Evolutionary conservation across 257 asterid genomes (phyloP), one percentile per base, ranked within the genome.

Genomic region (Agastache rugosa): DNA sequence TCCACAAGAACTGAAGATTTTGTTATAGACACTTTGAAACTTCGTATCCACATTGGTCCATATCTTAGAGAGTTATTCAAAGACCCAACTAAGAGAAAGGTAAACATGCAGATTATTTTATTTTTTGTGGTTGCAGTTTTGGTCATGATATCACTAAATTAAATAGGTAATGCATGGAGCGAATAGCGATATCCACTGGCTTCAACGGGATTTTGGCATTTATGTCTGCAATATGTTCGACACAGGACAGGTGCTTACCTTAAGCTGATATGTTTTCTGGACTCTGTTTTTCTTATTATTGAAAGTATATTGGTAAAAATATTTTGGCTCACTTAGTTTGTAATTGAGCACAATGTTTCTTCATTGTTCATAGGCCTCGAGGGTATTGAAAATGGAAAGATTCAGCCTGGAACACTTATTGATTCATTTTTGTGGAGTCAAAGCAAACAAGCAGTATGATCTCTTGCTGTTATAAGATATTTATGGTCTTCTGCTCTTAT

Each of bases 141-240:
- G 59, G 25, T 62, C 67, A 47, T 77, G 44, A 31, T 31, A 37
- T 35, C 69, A 27, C 68, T 80, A 67, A 78, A 55, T 73, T 75
- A 41, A 78, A 78, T 84, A 93, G 98, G 99, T 95, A 51, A n/a
- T 95, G 90, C 99, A 92, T 88, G 99, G 99, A 77, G 96, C 99
- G 71, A 89, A 92, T 81, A 87, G 86, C 47, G 99, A 95, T 80
- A 91, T 95, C 71, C 1, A 83, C 39, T 95, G 99, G 99, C 99
- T 95, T 82, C 93, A 95, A 82, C 86, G 92, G 37, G 99, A 95
- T 85, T 95, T 95, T 75, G 96, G 97, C 83, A 90, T 95, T 81
- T 95, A 95, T 34, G 81, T 95, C 81, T 95, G 99, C 91, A 95
- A 95, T 80, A 74, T 95, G 96, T 95, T 95, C 69, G 99, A 92